These are phyloP conservation scores for Dactylonectria macrodidyma DNA, from an alignment of 2,329 filamentous ascomycete species.

Conservation along the genomic window DNA sequence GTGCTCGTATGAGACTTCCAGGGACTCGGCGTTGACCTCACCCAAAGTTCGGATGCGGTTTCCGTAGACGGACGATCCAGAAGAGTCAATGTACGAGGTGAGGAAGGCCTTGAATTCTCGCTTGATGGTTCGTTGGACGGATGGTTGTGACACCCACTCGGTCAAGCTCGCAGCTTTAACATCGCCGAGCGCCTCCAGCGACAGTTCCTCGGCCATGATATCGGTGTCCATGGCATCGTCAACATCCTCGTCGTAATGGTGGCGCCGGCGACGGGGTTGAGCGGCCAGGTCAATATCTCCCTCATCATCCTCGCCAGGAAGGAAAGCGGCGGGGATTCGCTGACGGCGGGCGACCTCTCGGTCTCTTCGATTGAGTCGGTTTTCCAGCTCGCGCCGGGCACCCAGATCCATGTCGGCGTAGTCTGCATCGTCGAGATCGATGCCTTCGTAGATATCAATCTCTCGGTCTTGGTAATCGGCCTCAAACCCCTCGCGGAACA, in stretches of 20 bases:
- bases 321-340: slow-evolving; percentile 79
- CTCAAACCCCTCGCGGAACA: slow-evolving; percentile 82
- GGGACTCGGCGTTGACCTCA: slow-evolving; percentile 94
- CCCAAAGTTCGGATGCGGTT: slow-evolving; percentile 95
- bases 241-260: slow-evolving; percentile 93
- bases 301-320: slow-evolving; percentile 88
- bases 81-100: slow-evolving; percentile 93
- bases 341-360: slow-evolving; percentile 77
- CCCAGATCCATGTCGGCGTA: slow-evolving; percentile 79
- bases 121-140: slow-evolving; percentile 93
- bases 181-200: slow-evolving; percentile 90
- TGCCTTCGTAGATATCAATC: slow-evolving; percentile 78
- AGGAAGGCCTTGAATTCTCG: slow-evolving; percentile 98
- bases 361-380: slow-evolving; percentile 81
- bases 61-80: slow-evolving; percentile 93
- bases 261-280: slow-evolving; percentile 87
- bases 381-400: slow-evolving; percentile 79
- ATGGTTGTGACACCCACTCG: slow-evolving; percentile 93
- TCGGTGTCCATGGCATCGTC: slow-evolving; percentile 94
- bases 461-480: slow-evolving; percentile 78
- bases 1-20: slow-evolving; percentile 97
- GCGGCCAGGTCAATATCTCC: slow-evolving; percentile 87
- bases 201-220: slow-evolving; percentile 96
- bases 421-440: slow-evolving; percentile 82
- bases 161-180: slow-evolving; percentile 94